A percentile compares a stretch with the other conserved stretches of the same genome.
Conservation (phyloP, 2,329 filamentous ascomycete genomes). For the Fusarium floridanum region DNA sequence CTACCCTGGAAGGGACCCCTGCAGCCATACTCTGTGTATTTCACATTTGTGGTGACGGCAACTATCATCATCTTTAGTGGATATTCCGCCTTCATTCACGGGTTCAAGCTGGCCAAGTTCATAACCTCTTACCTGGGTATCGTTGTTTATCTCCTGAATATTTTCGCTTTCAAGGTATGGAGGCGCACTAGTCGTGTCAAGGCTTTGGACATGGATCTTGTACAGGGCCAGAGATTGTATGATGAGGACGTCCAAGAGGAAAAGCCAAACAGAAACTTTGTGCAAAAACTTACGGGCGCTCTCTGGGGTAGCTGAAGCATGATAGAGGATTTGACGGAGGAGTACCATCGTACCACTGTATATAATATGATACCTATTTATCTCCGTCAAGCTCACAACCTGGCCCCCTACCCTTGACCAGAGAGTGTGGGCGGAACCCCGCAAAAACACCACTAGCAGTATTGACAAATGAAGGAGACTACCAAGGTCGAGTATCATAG, state of each 20-base stretch:
- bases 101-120: neutral
- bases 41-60: neutral
- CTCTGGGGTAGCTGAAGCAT: neutral
- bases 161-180: neutral
- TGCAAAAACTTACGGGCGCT: neutral
- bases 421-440: too few species aligned
- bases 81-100: neutral
- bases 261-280: neutral
- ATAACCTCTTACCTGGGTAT: neutral
- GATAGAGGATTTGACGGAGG: too few species aligned
- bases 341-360: too few species aligned
- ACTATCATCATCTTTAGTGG: neutral
- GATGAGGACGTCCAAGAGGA: neutral
- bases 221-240: neutral
- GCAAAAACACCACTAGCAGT: too few species aligned
- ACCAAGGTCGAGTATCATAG: too few species aligned
- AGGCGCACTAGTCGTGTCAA: neutral
- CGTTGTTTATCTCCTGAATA: neutral
- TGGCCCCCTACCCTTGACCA: too few species aligned
- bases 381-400: too few species aligned
- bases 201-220: neutral
- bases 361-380: too few species aligned
- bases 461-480: too few species aligned
- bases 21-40: neutral
- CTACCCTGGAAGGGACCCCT: neutral